Conservation (phyloP, 164 flowering plant genomes). For the Platanus orientalis region DNA sequence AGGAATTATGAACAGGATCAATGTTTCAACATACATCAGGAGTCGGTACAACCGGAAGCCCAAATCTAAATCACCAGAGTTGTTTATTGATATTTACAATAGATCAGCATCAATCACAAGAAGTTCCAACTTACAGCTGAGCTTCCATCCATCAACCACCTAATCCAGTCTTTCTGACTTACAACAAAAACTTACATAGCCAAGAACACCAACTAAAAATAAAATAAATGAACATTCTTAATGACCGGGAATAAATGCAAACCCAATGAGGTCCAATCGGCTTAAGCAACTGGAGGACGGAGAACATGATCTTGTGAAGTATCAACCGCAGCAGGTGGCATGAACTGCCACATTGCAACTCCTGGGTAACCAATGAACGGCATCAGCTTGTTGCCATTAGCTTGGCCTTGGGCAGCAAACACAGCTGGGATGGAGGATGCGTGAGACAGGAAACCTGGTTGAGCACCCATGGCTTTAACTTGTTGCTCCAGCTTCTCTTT, state of each 20-base stretch:
- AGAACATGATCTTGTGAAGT: constrained; percentile 93
- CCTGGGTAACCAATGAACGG: constrained; percentile 80
- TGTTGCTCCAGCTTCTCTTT: constrained; percentile 86
- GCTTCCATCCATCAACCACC: constrained; percentile 4
- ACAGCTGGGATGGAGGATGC: constrained; percentile 59
- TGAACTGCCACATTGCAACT: constrained; percentile 95
- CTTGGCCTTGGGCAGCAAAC: constrained; percentile 66
- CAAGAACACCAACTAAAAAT: constrained; percentile 7
- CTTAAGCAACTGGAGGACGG: constrained; percentile 90
- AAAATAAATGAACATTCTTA: constrained; percentile 5
- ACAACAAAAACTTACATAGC: not conserved
- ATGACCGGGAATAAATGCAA: not conserved
- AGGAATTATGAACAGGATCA: too few species aligned
- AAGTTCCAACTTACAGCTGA: too few species aligned
- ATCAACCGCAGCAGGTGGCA: constrained; percentile 94
- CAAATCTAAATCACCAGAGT: constrained; percentile 6
- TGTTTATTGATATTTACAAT: constrained; percentile 25
- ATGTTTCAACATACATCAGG: too few species aligned
- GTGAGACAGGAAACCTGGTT: constrained; percentile 59
- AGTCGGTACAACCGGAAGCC: not conserved
- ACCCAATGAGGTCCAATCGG: constrained; percentile 13
- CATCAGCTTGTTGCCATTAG: constrained; percentile 62
- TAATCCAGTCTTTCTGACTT: constrained; percentile 15
- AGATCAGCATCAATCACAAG: constrained; percentile 6
- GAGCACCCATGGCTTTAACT: constrained; percentile 52